Conservation (phyloP, 176 grass and related monocot species). For the Aegilops longissima region DNA sequence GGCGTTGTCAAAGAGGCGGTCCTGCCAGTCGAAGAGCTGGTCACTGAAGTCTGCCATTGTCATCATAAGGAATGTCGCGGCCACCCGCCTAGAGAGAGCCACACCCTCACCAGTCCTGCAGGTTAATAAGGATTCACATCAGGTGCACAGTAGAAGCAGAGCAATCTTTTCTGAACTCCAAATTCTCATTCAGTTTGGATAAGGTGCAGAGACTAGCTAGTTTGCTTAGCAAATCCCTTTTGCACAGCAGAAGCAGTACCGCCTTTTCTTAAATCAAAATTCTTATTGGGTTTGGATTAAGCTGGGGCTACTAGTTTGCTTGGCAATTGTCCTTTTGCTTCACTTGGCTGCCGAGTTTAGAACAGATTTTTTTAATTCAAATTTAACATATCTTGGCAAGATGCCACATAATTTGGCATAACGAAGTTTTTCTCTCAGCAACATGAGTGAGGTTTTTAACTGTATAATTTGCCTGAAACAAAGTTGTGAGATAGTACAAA, state of each 20-base stretch:
- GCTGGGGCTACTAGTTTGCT: no score
- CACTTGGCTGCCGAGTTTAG: background rate
- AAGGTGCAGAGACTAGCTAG: no score
- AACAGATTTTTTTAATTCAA: background rate
- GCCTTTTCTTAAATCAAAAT: no score
- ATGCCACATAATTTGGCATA: background rate
- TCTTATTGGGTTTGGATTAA: no score
- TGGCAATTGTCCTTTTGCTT: background rate
- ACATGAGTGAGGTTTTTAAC: no score
- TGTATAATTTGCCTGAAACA: background rate
- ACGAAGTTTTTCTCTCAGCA: background rate
- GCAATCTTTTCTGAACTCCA: background rate
- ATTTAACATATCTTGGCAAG: background rate
- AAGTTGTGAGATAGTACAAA: background rate
- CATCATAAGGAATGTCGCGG: conserved; percentile 64
- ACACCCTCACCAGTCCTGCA: conserved; percentile 63
- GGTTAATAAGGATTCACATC: background rate
- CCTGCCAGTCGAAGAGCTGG: conserved; percentile 77
- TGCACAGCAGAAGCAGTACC: no score
- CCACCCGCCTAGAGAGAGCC: conserved; percentile 55
- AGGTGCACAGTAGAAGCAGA: background rate
- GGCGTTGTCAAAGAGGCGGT: conserved; percentile 61
- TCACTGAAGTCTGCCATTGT: conserved; percentile 78
- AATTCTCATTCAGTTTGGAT: background rate
- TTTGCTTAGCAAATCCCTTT: no score